Evolutionary conservation across 2,329 filamentous ascomycete genomes (phyloP).

Genomic region (Claviceps digitariae): DNA sequence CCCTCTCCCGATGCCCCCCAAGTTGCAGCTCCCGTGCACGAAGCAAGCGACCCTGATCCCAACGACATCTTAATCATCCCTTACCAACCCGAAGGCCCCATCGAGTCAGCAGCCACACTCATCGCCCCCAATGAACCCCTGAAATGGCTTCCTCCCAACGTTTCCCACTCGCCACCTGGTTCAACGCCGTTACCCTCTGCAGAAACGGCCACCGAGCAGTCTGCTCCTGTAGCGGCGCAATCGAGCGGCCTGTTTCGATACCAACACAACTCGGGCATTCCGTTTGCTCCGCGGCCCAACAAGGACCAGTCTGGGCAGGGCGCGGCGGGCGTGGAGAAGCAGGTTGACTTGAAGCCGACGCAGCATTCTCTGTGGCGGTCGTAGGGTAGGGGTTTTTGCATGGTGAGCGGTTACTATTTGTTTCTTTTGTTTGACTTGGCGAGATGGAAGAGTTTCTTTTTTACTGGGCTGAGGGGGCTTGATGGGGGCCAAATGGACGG

Average conservation of each 20-base stretch:
- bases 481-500: too few relatives aligned
- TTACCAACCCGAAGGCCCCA: conserved; percentile 40
- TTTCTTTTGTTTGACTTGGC: too few relatives aligned
- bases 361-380: background rate
- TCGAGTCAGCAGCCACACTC: conserved; percentile 23
- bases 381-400: background rate
- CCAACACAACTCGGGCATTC: conserved; percentile 27
- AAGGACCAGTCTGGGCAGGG: background rate
- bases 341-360: background rate
- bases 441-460: too few relatives aligned
- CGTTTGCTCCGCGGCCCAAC: conserved; percentile 26
- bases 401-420: too few relatives aligned
- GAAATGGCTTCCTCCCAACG: conserved; percentile 39
- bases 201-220: conserved; percentile 15
- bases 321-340: background rate
- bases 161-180: conserved; percentile 1
- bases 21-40: conserved; percentile 12
- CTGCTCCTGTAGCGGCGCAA: background rate
- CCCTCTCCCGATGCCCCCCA: conserved; percentile 19
- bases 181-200: conserved; percentile 21
- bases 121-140: conserved; percentile 23
- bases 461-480: too few relatives aligned
- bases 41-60: conserved; percentile 12
- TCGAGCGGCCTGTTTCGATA: conserved; percentile 21
- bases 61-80: conserved; percentile 36